phyloP scores from a whole-genome alignment of 495 filamentous ascomycete species.

The Penicillium soppii region DNA sequence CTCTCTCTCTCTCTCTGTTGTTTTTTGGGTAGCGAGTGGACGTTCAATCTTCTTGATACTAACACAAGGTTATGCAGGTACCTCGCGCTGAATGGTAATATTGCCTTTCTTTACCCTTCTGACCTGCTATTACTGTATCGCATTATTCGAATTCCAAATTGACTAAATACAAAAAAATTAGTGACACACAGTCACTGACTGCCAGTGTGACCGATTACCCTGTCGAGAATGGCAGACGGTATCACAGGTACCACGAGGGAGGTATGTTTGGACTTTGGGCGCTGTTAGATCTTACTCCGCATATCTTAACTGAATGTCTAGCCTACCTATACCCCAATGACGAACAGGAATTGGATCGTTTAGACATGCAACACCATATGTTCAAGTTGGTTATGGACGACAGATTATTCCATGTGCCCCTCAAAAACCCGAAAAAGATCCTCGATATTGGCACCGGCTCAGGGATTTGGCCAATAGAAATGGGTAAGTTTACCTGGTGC shows the following conservation, averaged over 20 bases:
- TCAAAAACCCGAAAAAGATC: slow-evolving; percentile 52
- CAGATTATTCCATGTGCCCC: slow-evolving; percentile 58
- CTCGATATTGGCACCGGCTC: slow-evolving; percentile 71
- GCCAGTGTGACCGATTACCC: slow-evolving; percentile 52
- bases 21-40: not conserved
- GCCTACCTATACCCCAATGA: slow-evolving; percentile 60
- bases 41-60: slow-evolving; percentile 14
- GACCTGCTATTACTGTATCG: not conserved
- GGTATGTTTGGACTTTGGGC: slow-evolving; percentile 32
- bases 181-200: slow-evolving; percentile 52
- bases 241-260: slow-evolving; percentile 58
- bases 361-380: slow-evolving; percentile 63
- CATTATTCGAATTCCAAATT: not conserved
- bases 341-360: slow-evolving; percentile 52
- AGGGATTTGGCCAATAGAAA: slow-evolving; percentile 71
- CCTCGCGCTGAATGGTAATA: slow-evolving; percentile 23
- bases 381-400: slow-evolving; percentile 53
- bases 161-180: slow-evolving; percentile 17
- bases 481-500: slow-evolving; percentile 37
- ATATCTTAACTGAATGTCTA: slow-evolving; percentile 19
- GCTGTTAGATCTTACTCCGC: not conserved
- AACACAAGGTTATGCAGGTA: slow-evolving; percentile 22
- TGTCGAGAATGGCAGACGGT: slow-evolving; percentile 54
- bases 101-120: not conserved
- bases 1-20: not conserved